A percentile compares a stretch with the other conserved stretches of the same genome.
Evolutionary conservation across 148 eudicot species (phyloP).

Genomic region (Arctostaphylos glauca): DNA sequence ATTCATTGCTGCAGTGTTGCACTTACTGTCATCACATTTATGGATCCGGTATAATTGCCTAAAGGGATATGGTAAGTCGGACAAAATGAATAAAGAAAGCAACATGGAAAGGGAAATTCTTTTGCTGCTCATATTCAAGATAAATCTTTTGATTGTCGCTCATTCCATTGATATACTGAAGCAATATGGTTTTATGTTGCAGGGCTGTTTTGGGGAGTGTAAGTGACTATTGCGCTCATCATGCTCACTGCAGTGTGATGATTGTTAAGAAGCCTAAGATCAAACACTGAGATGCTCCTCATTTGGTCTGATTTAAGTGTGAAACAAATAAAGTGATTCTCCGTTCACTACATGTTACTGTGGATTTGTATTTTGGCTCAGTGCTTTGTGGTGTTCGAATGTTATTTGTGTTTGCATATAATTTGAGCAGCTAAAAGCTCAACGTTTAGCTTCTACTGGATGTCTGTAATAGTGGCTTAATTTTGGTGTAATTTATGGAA

Average conservation of each 20-base stretch:
- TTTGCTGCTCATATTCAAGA: background rate
- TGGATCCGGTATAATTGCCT: too few species aligned
- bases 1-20: background rate
- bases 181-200: constrained; percentile 17
- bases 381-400: background rate
- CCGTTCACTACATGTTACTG: background rate
- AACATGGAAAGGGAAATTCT: too few species aligned
- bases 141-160: background rate
- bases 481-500: too few species aligned
- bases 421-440: background rate
- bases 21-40: too few species aligned
- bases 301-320: background rate
- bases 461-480: background rate
- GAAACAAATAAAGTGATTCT: background rate
- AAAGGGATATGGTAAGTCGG: too few species aligned
- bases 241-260: constrained; percentile 72
- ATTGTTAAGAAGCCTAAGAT: constrained; percentile 67
- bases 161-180: too few species aligned
- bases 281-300: constrained; percentile 7
- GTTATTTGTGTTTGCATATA: background rate
- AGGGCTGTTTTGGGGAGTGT: constrained; percentile 89
- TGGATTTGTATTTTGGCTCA: background rate
- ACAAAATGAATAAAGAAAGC: background rate
- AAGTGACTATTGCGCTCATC: constrained; percentile 81
- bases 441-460: constrained; percentile 4